phyloP scores from a whole-genome alignment of 2,329 filamentous ascomycete genomes.

The Aspergillus fumigatiaffinis region DNA sequence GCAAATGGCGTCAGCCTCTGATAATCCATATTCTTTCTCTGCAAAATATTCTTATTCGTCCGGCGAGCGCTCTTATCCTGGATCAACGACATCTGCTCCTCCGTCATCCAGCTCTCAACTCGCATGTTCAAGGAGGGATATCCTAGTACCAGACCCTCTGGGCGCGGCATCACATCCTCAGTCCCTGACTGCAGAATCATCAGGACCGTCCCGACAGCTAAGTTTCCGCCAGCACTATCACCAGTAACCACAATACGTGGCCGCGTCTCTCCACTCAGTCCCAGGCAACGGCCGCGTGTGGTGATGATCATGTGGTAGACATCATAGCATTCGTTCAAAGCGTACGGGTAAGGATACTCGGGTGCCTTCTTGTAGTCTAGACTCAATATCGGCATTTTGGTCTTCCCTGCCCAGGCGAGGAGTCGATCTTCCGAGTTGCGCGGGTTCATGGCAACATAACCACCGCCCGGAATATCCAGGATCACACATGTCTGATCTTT shows the following conservation, averaged over 20 bases:
- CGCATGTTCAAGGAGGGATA: slow-evolving; percentile 96
- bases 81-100: slow-evolving; percentile 94
- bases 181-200: slow-evolving; percentile 80
- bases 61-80: slow-evolving; percentile 74
- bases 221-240: slow-evolving; percentile 78
- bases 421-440: slow-evolving; percentile 91
- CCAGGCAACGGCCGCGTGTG: slow-evolving; percentile 70
- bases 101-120: slow-evolving; percentile 98
- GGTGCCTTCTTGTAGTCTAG: slow-evolving; percentile 87
- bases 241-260: slow-evolving; percentile 71
- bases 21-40: slow-evolving; percentile 85
- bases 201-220: slow-evolving; percentile 74
- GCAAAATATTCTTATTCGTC: slow-evolving; percentile 73
- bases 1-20: slow-evolving; percentile 68
- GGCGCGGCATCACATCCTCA: slow-evolving; percentile 62
- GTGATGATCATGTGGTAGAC: slow-evolving; percentile 72
- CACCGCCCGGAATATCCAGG: slow-evolving; percentile 87
- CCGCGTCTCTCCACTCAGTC: slow-evolving; percentile 61
- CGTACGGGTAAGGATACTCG: slow-evolving; percentile 80
- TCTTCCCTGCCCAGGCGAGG: slow-evolving; percentile 84
- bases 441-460: slow-evolving; percentile 97
- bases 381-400: slow-evolving; percentile 82
- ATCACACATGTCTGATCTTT: slow-evolving; percentile 73
- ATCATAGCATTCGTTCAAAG: slow-evolving; percentile 82
- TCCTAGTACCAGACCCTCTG: slow-evolving; percentile 76